Conservation (phyloP, 371 early-diverging fungal species). For the Syncephalastrum racemosum region DNA sequence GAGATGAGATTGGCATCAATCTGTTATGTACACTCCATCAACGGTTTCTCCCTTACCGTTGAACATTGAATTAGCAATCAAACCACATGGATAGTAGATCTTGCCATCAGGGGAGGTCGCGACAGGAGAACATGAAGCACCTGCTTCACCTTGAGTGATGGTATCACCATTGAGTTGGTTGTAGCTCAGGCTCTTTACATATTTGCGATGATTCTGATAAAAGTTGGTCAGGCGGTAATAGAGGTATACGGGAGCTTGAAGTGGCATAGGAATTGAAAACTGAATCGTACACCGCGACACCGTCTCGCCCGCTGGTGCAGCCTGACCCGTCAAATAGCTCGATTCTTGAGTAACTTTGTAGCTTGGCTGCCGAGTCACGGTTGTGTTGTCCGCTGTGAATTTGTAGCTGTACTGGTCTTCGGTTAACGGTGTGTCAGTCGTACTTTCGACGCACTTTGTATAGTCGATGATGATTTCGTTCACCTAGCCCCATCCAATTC, state of each 20-base stretch:
- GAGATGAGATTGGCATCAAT: conserved; percentile 1
- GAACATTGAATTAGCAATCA: conserved; percentile 92
- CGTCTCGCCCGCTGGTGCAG: conserved; percentile 24
- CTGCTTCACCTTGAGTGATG: conserved; percentile 27
- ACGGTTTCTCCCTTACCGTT: conserved; percentile 62
- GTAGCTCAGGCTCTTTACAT: conserved; percentile 80
- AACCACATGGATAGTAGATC: conserved; percentile 89
- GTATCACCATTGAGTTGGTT: conserved; percentile 76
- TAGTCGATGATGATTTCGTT: conserved; percentile 83
- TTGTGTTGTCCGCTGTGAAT: conserved; percentile 42
- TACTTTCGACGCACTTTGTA: conserved; percentile 63
- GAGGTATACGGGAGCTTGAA: conserved; percentile 72
- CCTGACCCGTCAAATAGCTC: conserved; percentile 17
- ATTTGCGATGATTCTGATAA: conserved; percentile 93
- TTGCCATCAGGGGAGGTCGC: conserved; percentile 29
- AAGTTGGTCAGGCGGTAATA: conserved; percentile 91
- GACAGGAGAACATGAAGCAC: conserved; percentile 36
- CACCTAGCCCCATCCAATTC: conserved; percentile 34
- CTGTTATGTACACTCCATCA: background rate
- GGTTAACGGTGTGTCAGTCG: conserved; percentile 12
- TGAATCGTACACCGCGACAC: conserved; percentile 62
- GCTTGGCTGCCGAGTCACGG: conserved; percentile 39
- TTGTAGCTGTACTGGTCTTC: conserved; percentile 36
- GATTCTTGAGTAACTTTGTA: conserved; percentile 26
- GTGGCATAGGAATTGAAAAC: conserved; percentile 58